Conservation (phyloP, 768 basidiomycete species). For the Daedaleopsis nitida region DNA sequence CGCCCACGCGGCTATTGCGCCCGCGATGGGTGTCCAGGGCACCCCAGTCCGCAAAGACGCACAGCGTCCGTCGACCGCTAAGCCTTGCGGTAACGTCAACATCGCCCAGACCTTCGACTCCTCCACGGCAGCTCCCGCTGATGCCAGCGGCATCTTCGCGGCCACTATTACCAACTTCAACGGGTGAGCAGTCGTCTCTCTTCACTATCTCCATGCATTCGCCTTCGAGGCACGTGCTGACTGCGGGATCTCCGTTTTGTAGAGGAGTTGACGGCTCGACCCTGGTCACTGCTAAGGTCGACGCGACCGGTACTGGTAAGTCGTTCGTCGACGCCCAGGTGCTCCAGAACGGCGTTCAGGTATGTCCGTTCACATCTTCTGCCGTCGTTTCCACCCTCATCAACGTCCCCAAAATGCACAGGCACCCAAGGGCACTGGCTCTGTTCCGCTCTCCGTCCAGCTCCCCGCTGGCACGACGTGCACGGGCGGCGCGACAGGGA, state of each 20-base stretch:
- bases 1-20: conserved; percentile 46
- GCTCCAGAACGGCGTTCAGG: conserved; percentile 49
- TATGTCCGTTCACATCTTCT: conserved; percentile 28
- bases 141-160: conserved; percentile 43
- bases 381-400: too few species aligned
- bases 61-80: conserved; percentile 30
- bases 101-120: conserved; percentile 42
- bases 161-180: conserved; percentile 49
- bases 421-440: conserved; percentile 40
- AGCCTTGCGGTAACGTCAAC: conserved; percentile 46
- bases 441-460: conserved; percentile 42
- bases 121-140: conserved; percentile 30
- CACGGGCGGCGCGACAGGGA: conserved; percentile 45
- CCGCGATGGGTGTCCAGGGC: conserved; percentile 40
- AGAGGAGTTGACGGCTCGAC: conserved; percentile 52
- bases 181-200: conserved; percentile 33
- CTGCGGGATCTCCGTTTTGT: background rate
- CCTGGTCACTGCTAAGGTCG: conserved; percentile 46
- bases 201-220: background rate
- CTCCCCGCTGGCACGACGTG: conserved; percentile 54
- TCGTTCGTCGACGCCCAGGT: conserved; percentile 41
- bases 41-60: conserved; percentile 29
- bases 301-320: conserved; percentile 40
- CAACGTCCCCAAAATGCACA: conserved; percentile 17
- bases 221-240: background rate